Percentiles rank a stretch among this genome's conserved stretches.
These are phyloP conservation scores for Myxozyma monticola DNA, from an alignment of 805 yeast genomes.

Conservation along the genomic window DNA sequence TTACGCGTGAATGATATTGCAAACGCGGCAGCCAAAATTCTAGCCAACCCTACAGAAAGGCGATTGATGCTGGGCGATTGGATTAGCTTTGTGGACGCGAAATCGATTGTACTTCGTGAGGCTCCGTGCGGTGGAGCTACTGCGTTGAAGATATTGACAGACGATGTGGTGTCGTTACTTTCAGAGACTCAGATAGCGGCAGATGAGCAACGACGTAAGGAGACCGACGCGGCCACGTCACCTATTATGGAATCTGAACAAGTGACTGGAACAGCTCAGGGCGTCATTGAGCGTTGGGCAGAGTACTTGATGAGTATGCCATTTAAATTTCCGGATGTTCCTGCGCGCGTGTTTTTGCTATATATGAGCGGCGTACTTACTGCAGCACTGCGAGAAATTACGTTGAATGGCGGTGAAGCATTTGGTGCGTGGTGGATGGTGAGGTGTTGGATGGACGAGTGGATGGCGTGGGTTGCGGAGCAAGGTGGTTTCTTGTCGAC, in stretches of 20 bases:
- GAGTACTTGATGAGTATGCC: slow-evolving; percentile 47
- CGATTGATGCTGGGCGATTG: slow-evolving; percentile 59
- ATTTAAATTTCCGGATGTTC: slow-evolving; percentile 48
- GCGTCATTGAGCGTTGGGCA: slow-evolving; percentile 41
- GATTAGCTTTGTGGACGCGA: slow-evolving; percentile 50
- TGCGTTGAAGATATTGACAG: slow-evolving; percentile 34
- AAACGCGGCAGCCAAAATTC: slow-evolving; percentile 49
- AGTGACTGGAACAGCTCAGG: not conserved
- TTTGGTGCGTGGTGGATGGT: slow-evolving; percentile 76
- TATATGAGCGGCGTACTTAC: slow-evolving; percentile 56
- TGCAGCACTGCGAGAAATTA: slow-evolving; percentile 61
- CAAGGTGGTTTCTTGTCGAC: slow-evolving; percentile 38
- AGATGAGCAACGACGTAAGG: not conserved
- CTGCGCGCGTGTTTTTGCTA: slow-evolving; percentile 58
- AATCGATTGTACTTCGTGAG: slow-evolving; percentile 50
- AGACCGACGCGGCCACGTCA: slow-evolving; percentile 7
- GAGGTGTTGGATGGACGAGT: slow-evolving; percentile 75
- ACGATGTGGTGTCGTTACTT: slow-evolving; percentile 37
- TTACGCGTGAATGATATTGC: slow-evolving; percentile 57
- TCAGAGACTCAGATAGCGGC: slow-evolving; percentile 1
- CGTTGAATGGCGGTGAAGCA: slow-evolving; percentile 56
- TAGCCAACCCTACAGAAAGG: slow-evolving; percentile 47
- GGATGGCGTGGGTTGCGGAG: slow-evolving; percentile 65
- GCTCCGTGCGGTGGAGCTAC: slow-evolving; percentile 47
- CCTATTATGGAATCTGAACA: slow-evolving; percentile 1